phyloP scores from a whole-genome alignment of 768 basidiomycete genomes.

The Suillus occidentalis region DNA sequence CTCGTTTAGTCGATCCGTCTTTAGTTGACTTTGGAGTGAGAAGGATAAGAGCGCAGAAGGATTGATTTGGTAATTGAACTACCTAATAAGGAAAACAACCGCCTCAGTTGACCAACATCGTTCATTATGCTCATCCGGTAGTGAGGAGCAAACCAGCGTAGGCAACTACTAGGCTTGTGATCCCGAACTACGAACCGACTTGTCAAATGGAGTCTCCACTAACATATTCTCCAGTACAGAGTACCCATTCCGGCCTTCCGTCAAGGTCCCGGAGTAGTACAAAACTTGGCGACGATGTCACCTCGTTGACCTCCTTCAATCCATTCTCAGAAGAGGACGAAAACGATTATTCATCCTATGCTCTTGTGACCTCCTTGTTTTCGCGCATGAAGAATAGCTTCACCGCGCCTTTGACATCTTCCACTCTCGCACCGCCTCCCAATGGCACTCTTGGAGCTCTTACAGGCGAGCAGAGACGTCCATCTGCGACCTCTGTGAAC shows the following conservation, averaged over 20 bases:
- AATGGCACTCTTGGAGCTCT: constrained; percentile 31
- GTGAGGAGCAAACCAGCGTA: not conserved
- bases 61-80: not conserved
- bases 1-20: no score
- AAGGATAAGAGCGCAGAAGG: not conserved
- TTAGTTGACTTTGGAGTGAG: no score
- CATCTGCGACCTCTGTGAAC: constrained; percentile 43
- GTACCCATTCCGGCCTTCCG: constrained; percentile 39
- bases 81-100: not conserved
- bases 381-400: constrained; percentile 82
- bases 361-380: constrained; percentile 77
- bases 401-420: constrained; percentile 60
- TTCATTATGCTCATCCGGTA: not conserved
- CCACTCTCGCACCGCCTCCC: constrained; percentile 38
- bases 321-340: constrained; percentile 94
- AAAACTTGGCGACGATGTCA: constrained; percentile 58
- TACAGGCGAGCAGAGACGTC: constrained; percentile 56
- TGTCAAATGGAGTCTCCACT: constrained; percentile 35
- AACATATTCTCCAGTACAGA: constrained; percentile 29
- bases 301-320: constrained; percentile 82
- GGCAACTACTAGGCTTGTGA: not conserved
- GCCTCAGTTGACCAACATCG: not conserved
- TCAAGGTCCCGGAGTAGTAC: constrained; percentile 65
- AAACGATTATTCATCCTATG: constrained; percentile 84
- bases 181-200: not conserved